phyloP scores from a whole-genome alignment of 2,329 filamentous ascomycete species.

The Fusarium torulosum region DNA sequence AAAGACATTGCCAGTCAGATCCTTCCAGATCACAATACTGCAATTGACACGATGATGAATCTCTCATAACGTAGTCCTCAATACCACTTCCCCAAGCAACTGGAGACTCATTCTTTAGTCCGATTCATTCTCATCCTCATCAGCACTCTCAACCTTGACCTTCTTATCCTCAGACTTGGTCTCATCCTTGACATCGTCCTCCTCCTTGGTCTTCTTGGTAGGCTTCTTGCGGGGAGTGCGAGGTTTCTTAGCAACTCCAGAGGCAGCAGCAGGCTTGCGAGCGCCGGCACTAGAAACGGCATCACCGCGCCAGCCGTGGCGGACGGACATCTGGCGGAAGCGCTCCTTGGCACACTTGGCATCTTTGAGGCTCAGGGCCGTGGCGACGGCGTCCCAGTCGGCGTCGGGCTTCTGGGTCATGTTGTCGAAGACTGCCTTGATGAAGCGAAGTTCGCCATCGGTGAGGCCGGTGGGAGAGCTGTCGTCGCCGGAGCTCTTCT shows the following conservation, averaged over 20 bases:
- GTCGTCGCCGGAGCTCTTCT: slow-evolving; percentile 47
- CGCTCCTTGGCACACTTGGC: slow-evolving; percentile 58
- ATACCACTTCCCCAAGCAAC: background rate
- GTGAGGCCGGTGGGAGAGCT: slow-evolving; percentile 48
- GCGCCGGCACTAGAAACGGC: slow-evolving; percentile 37
- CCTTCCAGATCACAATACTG: background rate
- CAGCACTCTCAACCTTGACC: slow-evolving; percentile 14
- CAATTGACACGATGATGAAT: background rate
- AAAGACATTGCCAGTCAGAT: slow-evolving; percentile 17
- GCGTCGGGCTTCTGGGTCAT: slow-evolving; percentile 57
- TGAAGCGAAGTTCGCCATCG: slow-evolving; percentile 54
- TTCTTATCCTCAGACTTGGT: slow-evolving; percentile 21
- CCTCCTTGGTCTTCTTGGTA: slow-evolving; percentile 48
- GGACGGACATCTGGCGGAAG: slow-evolving; percentile 57
- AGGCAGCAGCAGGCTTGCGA: slow-evolving; percentile 47
- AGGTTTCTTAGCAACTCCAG: slow-evolving; percentile 51
- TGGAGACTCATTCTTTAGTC: background rate
- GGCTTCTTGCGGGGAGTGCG: slow-evolving; percentile 49
- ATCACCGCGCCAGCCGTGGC: slow-evolving; percentile 56
- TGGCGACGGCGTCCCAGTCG: slow-evolving; percentile 57
- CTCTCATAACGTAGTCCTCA: background rate
- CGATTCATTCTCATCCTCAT: background rate
- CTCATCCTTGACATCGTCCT: slow-evolving; percentile 42
- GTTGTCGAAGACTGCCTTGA: slow-evolving; percentile 58
- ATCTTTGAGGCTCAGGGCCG: slow-evolving; percentile 54